Evolutionary conservation across 768 basidiomycete genomes (phyloP), one percentile per base, ranked within the genome.

Genomic region (Boletus eberwhitei): DNA sequence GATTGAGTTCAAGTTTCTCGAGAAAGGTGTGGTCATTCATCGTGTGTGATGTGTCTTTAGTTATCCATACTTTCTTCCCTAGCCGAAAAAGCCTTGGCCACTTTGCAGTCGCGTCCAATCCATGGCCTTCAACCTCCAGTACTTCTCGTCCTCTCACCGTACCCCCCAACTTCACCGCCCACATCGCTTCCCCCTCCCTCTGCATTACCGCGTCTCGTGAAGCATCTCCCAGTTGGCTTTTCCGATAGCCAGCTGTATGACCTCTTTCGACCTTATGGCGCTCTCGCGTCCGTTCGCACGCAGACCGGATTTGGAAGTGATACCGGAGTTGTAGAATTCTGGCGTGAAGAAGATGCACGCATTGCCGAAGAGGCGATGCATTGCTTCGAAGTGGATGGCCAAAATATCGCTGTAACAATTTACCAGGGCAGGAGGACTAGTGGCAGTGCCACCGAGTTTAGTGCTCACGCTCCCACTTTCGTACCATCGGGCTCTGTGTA

Each of bases 31-130:
- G 79, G 68, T 55, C 14, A 34, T 58, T 54, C 45, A 42, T 61
- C 44, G 36, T 52, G 48, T 54, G 37, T 38, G 12, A 56, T 45
- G 26, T 51, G 17, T 39, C 36, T 45, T 29, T 51, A 17, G 47
- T 60, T 34, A 55, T 60, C 40, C 12, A 61, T 42, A 8, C 13
- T 21, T 21, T 46, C 31, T 31, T 57, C 31, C 34, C 13, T 53
- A 93, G 93, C 93, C 58, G 91, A 93, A 73, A 93, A 92, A 71
- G 93, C 93, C 14, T 77, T 94, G 24, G 86, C 91, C 14, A 93
- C 87, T 11, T 77, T 94, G 44, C 88, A 93, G 70, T 81, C 83
- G 59, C 86, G 88, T 60, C 81, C 81, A 40, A 78, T 93, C 39
- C 86, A 85, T 12, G 81, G 77, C 48, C 65, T 83, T 22, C 71